Evolutionary conservation across 1,139 yeast species (phyloP).

Genomic region (Entelexis sorbosivorans): DNA sequence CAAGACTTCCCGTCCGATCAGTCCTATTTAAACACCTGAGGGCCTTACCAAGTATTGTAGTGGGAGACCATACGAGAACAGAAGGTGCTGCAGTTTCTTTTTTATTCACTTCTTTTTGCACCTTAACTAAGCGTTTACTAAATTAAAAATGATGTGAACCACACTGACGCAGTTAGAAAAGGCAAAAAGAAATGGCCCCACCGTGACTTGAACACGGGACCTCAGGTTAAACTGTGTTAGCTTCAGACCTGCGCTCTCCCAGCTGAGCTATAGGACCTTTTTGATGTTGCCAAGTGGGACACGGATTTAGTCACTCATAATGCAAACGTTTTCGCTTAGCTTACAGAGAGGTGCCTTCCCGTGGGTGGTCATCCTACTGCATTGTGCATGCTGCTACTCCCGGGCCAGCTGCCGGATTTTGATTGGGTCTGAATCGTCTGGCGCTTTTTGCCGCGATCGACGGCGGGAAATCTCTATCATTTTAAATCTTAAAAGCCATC

Average conservation of each 20-base stretch:
- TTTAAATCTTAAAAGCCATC: too few species aligned
- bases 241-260: conserved; percentile 10
- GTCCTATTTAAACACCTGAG: conserved; percentile 9
- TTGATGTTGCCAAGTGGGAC: not conserved
- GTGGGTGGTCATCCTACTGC: too few species aligned
- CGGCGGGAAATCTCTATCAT: too few species aligned
- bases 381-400: too few species aligned
- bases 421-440: too few species aligned
- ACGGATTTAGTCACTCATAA: not conserved
- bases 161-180: too few species aligned
- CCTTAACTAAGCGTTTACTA: too few species aligned
- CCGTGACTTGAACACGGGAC: conserved; percentile 10
- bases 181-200: not conserved
- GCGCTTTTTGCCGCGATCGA: too few species aligned
- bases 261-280: conserved; percentile 5
- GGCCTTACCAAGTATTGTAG: conserved; percentile 9
- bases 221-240: conserved; percentile 1
- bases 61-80: conserved; percentile 9
- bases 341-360: too few species aligned
- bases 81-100: conserved; percentile 6
- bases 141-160: too few species aligned
- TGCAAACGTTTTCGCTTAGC: too few species aligned
- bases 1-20: conserved; percentile 9
- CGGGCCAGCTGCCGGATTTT: too few species aligned
- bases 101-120: not conserved